Base-by-base conservation (phyloP, 768 basidiomycete species). In the Rhodocollybia butyracea region DNA sequence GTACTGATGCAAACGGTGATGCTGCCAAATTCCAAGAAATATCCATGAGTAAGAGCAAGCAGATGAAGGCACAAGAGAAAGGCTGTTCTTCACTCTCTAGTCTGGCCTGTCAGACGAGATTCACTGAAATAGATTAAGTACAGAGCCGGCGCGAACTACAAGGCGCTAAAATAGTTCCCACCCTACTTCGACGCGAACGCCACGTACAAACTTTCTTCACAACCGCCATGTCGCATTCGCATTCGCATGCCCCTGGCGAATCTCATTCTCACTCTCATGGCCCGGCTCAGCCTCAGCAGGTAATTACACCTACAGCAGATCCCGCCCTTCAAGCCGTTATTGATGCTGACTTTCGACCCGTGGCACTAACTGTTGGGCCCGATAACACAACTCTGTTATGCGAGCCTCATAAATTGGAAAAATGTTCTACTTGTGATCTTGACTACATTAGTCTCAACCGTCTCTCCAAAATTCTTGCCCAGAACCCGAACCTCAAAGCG, bases 361-460 rank as follows among this genome's bases (percentile, higher is more conserved):
- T 86, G 29, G 68, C 80, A 43, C 68, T 92, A 46, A 70, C 72
- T 1, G 75, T 72, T 10, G 77, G 77, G 10, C 73, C 80, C 15
- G 83, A 88, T 59, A 73, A 73, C 58, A 69, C 77, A 22, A 67
- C 75, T 19, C 85, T 81, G 1, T 73, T 87, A 34, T 96, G 93
- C 69, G 72, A 70, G 7, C 64, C 69, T 22, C 93, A 95, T 74
- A 77, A 79, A 58, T 73, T 79, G 46, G 89, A 91, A 68, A 85
- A 86, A 66, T 94, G 93, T 70, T 73, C 79, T 47, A 76, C 79
- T 31, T 94, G 92, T 68, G 77, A 77, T 54, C 63, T 88, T 2
- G 91, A 97, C 72, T 94, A 88, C 70, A 69, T 78, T 46, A 73
- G 72, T 50, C 75, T 94, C 52, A 97, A 96, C 70, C 83, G 87